Conservation (phyloP, 495 filamentous ascomycete species). For the Xylaria castorea region DNA sequence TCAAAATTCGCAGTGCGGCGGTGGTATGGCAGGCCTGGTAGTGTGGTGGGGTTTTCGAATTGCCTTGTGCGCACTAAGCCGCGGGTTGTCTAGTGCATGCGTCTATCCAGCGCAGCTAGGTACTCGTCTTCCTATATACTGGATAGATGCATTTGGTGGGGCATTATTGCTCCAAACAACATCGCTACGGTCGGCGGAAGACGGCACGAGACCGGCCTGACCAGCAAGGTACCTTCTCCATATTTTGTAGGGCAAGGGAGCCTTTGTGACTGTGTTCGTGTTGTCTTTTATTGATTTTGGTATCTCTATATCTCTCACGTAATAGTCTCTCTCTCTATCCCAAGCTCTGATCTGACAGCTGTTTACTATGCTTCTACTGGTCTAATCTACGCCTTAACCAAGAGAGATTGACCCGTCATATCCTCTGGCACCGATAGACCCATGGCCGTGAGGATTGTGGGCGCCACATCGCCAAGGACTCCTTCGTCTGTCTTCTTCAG, state of each 20-base stretch:
- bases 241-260: neutral
- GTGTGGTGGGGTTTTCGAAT: slow-evolving; percentile 35
- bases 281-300: slow-evolving; percentile 17
- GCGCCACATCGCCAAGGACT: slow-evolving; percentile 94
- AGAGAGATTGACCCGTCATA: slow-evolving; percentile 86
- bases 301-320: slow-evolving; percentile 24
- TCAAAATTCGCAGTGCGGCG: slow-evolving; percentile 34
- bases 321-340: slow-evolving; percentile 25
- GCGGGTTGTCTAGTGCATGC: neutral
- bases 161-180: neutral
- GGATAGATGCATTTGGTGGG: slow-evolving; percentile 17
- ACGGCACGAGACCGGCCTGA: neutral
- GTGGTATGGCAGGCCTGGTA: slow-evolving; percentile 24
- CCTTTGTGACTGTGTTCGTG: neutral
- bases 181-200: neutral
- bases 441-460: slow-evolving; percentile 89
- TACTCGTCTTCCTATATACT: neutral
- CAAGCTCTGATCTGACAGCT: neutral
- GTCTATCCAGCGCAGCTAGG: neutral
- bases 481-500: slow-evolving; percentile 79
- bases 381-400: slow-evolving; percentile 68
- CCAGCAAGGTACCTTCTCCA: neutral
- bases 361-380: neutral
- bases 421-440: slow-evolving; percentile 86
- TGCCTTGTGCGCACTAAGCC: slow-evolving; percentile 34